Base-by-base conservation (phyloP, 176 grass and related monocot genomes). In the Urochloa ruziziensis region DNA sequence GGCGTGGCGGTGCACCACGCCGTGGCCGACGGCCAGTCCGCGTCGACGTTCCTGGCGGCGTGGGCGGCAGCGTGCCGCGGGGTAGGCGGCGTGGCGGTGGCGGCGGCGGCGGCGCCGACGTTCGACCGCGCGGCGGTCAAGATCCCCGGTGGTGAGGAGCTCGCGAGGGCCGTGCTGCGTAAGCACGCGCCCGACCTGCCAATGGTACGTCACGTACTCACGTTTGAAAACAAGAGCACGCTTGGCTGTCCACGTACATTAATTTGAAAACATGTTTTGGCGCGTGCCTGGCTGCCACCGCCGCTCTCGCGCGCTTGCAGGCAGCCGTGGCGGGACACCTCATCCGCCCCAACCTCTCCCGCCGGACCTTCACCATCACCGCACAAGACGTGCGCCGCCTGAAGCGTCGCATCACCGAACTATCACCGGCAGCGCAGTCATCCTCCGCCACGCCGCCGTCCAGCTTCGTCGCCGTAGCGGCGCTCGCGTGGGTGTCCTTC, bases 1-100 rank as follows among this genome's bases (percentile, higher is more conserved):
- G 86, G 79, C 51, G 80, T 88, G 18, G 80, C 79, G 32, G 17
- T 70, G 71, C 80, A 77, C 63, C 84, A 86, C 75, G 54, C 42
- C 15, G 84, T 61, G 0, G 84, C 29, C 16, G 75, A 86, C 29
- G 84, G 86, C 19, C 72, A 52, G 32, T 77, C 86, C 18, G 53
- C 78, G 29, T 89, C 77, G 69, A 59, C 6, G 77, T 81, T 85
- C 60, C 6, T 74, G 0, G 69, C 63, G 52, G 65, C 54, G 23
- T 77, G 64, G 80, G 63, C 71, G 1, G 65, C 73, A 10, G 30
- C 52, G 7, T 80, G 81, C 68, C 48, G 67, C 48, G n/a, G n/a
- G n/a, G n/a, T n/a, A n/a, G 81, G 76, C 6, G 10, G 6, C 0
- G 64, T 0, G 0, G 28, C n/a, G n/a, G n/a, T 40, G 2, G 46